Percentiles rank a stretch among this genome's conserved stretches.
These are phyloP conservation scores for Rhodofomes roseus DNA, from an alignment of 1,284 basidiomycete species.

Conservation along the genomic window DNA sequence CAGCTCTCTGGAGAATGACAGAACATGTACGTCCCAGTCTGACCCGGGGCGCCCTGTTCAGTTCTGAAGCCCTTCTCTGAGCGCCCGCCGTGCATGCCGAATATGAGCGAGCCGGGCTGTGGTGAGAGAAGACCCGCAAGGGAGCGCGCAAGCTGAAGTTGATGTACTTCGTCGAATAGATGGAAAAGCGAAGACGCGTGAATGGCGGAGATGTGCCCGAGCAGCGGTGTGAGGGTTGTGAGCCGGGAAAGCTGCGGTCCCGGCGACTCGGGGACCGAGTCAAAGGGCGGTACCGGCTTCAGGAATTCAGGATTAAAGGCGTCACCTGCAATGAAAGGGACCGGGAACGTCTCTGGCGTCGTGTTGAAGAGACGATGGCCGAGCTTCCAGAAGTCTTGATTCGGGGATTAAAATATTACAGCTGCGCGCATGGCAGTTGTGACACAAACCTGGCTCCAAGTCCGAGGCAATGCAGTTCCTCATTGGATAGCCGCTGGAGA, in stretches of 20 bases:
- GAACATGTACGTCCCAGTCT: constrained; percentile 13
- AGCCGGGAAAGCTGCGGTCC: constrained; percentile 31
- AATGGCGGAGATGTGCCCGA: constrained; percentile 40
- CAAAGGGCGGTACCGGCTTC: constrained; percentile 24
- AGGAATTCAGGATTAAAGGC: constrained; percentile 37
- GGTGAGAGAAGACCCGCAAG: constrained; percentile 35
- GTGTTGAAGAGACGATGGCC: constrained; percentile 23
- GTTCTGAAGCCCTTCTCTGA: constrained; percentile 18
- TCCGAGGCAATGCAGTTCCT: constrained; percentile 30
- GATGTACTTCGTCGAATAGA: constrained; percentile 40
- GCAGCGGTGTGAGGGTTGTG: constrained; percentile 37
- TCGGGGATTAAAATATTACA: constrained; percentile 12
- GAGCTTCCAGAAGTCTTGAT: constrained; percentile 13
- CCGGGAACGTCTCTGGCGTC: constrained; percentile 36
- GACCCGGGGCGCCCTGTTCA: neutral
- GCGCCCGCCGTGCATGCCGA: constrained; percentile 27
- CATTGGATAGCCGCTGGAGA: constrained; percentile 33
- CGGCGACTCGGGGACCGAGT: constrained; percentile 17
- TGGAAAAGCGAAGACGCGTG: constrained; percentile 48
- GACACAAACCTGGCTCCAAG: constrained; percentile 22
- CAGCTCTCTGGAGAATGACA: constrained; percentile 34
- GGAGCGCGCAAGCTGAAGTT: constrained; percentile 34
- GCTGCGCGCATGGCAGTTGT: constrained; percentile 14
- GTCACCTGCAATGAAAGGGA: constrained; percentile 42
- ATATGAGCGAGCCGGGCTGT: constrained; percentile 31